Evolutionary conservation across 768 basidiomycete species (phyloP), one percentile per base, ranked within the genome.

Genomic region (Symmetrospora coprosmae): DNA sequence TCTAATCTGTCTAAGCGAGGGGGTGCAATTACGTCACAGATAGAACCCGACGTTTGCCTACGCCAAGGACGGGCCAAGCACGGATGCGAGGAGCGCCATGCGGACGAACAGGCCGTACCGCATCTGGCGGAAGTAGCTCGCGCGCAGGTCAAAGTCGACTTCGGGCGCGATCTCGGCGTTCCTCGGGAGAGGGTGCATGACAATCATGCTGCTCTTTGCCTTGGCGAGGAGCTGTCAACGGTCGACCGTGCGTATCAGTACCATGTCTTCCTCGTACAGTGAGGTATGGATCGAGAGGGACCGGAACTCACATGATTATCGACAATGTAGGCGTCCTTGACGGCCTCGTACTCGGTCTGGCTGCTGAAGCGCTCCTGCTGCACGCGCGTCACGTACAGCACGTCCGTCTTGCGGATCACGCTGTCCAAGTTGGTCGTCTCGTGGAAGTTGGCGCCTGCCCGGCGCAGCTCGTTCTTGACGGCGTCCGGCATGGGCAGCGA

Each of bases 121-220:
- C 91, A 94, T 96, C 70, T 96, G 91, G 37, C 92, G 82, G 84
- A 97, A 96, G 75, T 96, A 97, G 21, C 87, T 89, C 2, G 91
- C 91, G 11, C 91, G 80, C 28, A 86, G 81, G 72, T 97, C 92
- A 66, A 91, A 96, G 73, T 99, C 94, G 43, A 99, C 91, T 72
- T 92, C 91, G 2, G 89, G 87, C 71, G 96, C 92, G 67, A 99
- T 96, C 84, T 99, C 94, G 62, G 87, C 88, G 50, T 92, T 82
- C 68, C 94, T 75, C 14, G 94, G 94, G 21, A 99, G 77, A n/a
- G 94, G 94, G 73, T 99, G 94, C 90, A 99, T 92, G 65, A 97
- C 89, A 61, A 97, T 96, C 82, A 94, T 88, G 52, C 90, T 86
- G 65, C 87, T 85, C 76, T 97, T 97, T 9, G 94, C 92, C 40